phyloP scores from a whole-genome alignment of 768 basidiomycete species.

The Amanita rubescens region DNA sequence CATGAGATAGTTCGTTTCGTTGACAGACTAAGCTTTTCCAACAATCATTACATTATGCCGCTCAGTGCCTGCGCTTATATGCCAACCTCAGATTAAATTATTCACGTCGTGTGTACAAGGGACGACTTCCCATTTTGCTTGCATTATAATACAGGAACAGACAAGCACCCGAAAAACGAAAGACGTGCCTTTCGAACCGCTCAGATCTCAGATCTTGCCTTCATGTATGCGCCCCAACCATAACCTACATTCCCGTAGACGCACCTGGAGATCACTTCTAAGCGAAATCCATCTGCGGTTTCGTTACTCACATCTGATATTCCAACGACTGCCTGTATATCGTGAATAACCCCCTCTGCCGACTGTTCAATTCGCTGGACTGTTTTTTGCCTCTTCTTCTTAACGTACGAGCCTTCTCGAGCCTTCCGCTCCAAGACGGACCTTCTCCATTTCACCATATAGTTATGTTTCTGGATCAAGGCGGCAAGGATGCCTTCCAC shows the following conservation, averaged over 20 bases:
- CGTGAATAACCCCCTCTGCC: slow-evolving; percentile 29
- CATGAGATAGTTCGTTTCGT: too few species aligned
- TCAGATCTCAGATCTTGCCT: background rate
- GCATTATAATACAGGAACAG: too few species aligned
- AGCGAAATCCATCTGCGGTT: background rate
- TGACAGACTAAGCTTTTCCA: too few species aligned
- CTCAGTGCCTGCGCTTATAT: too few species aligned
- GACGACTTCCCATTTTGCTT: too few species aligned
- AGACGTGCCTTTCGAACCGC: background rate
- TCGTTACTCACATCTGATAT: slow-evolving; percentile 9
- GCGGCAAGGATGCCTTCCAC: slow-evolving; percentile 35
- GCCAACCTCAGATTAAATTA: too few species aligned
- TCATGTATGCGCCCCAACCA: background rate
- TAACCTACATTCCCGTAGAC: background rate
- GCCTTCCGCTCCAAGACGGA: background rate
- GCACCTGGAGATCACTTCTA: background rate
- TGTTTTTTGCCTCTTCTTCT: background rate
- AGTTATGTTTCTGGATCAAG: slow-evolving; percentile 30
- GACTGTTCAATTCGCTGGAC: slow-evolving; percentile 21
- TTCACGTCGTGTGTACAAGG: too few species aligned
- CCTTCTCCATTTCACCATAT: slow-evolving; percentile 20
- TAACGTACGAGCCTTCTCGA: background rate
- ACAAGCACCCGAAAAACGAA: too few species aligned
- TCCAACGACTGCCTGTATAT: slow-evolving; percentile 27
- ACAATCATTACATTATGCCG: too few species aligned